phyloP scores from a whole-genome alignment of 2,329 filamentous ascomycete species.

The Nigrospora oryzae region DNA sequence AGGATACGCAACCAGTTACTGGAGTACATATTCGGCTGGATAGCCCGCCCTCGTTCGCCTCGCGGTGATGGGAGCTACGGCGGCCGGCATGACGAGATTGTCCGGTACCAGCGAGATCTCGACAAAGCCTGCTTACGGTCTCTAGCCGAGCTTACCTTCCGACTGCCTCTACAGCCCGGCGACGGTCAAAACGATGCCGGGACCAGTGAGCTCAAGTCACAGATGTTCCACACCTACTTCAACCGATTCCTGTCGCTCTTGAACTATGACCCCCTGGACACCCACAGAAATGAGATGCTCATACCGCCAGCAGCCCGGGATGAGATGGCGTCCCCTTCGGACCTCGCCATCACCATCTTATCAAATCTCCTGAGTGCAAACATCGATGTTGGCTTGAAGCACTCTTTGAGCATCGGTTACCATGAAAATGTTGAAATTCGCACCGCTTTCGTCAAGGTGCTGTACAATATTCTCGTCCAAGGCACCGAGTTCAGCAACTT shows the following conservation, averaged over 20 bases:
- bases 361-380: conserved; percentile 64
- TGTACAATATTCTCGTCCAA: conserved; percentile 64
- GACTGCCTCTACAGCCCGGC: conserved; percentile 56
- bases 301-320: conserved; percentile 35
- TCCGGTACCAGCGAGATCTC: conserved; percentile 54
- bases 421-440: conserved; percentile 63
- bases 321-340: conserved; percentile 46
- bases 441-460: conserved; percentile 61
- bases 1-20: conserved; percentile 60
- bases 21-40: conserved; percentile 62
- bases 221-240: conserved; percentile 66
- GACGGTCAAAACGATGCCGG: conserved; percentile 59
- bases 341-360: conserved; percentile 58
- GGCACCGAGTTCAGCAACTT: conserved; percentile 63
- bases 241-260: conserved; percentile 60
- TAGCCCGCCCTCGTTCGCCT: conserved; percentile 50
- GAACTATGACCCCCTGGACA: conserved; percentile 44
- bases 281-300: conserved; percentile 31
- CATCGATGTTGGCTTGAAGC: conserved; percentile 63
- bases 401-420: conserved; percentile 62
- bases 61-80: conserved; percentile 30
- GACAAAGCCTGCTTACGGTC: conserved; percentile 58
- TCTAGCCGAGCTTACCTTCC: conserved; percentile 58
- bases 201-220: conserved; percentile 59
- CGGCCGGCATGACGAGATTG: conserved; percentile 46